These are phyloP conservation scores for Lumnitzera littorea DNA, from an alignment of 345 rosid genomes.

Conservation along the genomic window DNA sequence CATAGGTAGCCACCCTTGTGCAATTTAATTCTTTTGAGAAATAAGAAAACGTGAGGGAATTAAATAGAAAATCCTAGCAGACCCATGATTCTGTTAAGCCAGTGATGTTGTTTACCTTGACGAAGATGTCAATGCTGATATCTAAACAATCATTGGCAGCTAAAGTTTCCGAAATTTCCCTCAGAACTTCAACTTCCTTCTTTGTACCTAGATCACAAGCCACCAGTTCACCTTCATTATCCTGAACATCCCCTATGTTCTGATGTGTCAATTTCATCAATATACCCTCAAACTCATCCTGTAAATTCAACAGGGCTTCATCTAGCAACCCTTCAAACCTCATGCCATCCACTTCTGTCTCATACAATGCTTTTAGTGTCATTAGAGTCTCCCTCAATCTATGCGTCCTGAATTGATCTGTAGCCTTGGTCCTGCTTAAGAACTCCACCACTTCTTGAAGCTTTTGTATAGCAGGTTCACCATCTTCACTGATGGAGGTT, in stretches of 20 bases:
- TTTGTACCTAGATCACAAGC: slow-evolving; percentile 37
- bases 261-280: slow-evolving; percentile 40
- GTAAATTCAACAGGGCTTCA: slow-evolving; percentile 51
- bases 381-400: slow-evolving; percentile 49
- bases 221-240: slow-evolving; percentile 12
- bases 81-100: not conserved
- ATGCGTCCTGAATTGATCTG: slow-evolving; percentile 38
- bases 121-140: slow-evolving; percentile 52
- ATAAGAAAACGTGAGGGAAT: no score
- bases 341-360: slow-evolving; percentile 51
- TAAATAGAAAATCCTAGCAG: not conserved
- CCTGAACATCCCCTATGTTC: slow-evolving; percentile 18
- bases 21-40: no score
- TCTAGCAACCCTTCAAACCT: slow-evolving; percentile 64
- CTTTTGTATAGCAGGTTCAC: slow-evolving; percentile 57
- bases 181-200: slow-evolving; percentile 35
- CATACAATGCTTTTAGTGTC: slow-evolving; percentile 45
- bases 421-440: slow-evolving; percentile 67
- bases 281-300: slow-evolving; percentile 45
- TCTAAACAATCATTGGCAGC: slow-evolving; percentile 59
- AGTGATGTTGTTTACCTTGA: slow-evolving; percentile 29
- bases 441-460: slow-evolving; percentile 74
- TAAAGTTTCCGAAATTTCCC: slow-evolving; percentile 38
- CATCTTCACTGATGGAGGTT: slow-evolving; percentile 30
- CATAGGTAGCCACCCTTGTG: no score